Percentiles rank a stretch among this genome's conserved stretches.
phyloP scores from a whole-genome alignment of 345 rosid genomes.

The Geranium brycei region DNA sequence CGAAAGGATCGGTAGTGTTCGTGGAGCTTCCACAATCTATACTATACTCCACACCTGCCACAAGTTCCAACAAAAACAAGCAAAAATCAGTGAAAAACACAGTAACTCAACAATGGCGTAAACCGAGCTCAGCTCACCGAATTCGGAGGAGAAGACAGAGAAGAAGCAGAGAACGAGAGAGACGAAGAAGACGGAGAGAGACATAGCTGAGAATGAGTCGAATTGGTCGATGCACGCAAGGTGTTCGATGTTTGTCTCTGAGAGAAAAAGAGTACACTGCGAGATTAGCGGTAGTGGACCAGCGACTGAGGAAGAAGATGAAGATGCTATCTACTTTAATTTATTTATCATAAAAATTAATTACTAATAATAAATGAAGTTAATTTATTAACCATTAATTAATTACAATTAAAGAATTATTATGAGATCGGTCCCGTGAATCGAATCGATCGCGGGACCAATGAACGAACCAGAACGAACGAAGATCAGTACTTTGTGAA shows the following conservation, averaged over 20 bases:
- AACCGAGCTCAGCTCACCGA: slow-evolving; percentile 11
- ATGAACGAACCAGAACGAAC: too few species aligned
- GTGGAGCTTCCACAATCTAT: slow-evolving; percentile 73
- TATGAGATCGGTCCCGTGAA: too few species aligned
- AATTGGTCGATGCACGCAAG: background rate
- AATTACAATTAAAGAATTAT: too few species aligned
- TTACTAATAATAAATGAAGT: too few species aligned
- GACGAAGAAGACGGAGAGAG: slow-evolving; percentile 1
- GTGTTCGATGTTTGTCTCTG: background rate
- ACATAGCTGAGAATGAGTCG: background rate
- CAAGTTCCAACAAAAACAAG: background rate
- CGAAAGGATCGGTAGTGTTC: slow-evolving; percentile 45
- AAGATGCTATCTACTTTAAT: too few species aligned
- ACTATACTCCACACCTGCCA: slow-evolving; percentile 46
- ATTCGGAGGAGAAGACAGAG: slow-evolving; percentile 1
- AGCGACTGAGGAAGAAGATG: too few species aligned
- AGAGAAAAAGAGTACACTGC: background rate
- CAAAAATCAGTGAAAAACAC: background rate
- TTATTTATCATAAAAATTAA: too few species aligned
- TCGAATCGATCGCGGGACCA: too few species aligned
- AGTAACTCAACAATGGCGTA: background rate
- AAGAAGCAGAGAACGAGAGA: slow-evolving; percentile 7
- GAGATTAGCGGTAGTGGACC: too few species aligned
- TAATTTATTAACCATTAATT: too few species aligned
- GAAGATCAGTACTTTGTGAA: too few species aligned